Base-by-base conservation (phyloP, 2,329 filamentous ascomycete genomes). In the Microcyclospora tardicrescens region DNA sequence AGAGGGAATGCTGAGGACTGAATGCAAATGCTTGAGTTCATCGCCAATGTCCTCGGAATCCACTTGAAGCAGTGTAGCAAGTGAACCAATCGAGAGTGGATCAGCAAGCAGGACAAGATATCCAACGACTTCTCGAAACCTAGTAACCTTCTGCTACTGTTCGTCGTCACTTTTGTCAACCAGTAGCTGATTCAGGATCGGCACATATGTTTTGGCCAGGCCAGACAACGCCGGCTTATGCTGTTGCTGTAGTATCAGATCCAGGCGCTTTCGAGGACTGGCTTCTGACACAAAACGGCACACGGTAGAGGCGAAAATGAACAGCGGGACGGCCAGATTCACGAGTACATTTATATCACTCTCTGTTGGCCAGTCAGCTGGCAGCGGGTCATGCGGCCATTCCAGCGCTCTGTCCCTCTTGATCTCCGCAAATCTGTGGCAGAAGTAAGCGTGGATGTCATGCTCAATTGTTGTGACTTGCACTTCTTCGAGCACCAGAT, bases 211-310 rank as follows among this genome's bases (percentile, higher is more conserved):
- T 28, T 33, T 19, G 12, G 19, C 28, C 9, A 41, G 6, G 24
- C 28, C 28, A n/a, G 16, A 16, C 6, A 36, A 15, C 6, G 13
- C 10, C n/a, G 36, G 14, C 13, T 13, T 28, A 14, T 24, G 10
- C 12, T 16, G 13, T 13, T 37, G 27, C 16, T 31, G 15, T 3
- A 40, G 28, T 24, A 40, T 35, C 16, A 31, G 16, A 5, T 39
- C 14, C 2, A 40, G 16, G 24, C 41, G 37, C 11, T 11, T 27
- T 32, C 10, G 16, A 9, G 41, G 41, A 28, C 19, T 28, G n/a
- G n/a, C n/a, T 39, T 55, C 49, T 13, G 36, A 38, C n/a, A 59
- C 35, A 43, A 53, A 54, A 3, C 50, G 55, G 43, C 45, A 58
- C 10, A 51, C 28, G 11, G 55, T 54, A 11, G 45, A 35, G 9